Base-by-base conservation (phyloP, 2,329 filamentous ascomycete genomes). In the Bipolaris bicolor region DNA sequence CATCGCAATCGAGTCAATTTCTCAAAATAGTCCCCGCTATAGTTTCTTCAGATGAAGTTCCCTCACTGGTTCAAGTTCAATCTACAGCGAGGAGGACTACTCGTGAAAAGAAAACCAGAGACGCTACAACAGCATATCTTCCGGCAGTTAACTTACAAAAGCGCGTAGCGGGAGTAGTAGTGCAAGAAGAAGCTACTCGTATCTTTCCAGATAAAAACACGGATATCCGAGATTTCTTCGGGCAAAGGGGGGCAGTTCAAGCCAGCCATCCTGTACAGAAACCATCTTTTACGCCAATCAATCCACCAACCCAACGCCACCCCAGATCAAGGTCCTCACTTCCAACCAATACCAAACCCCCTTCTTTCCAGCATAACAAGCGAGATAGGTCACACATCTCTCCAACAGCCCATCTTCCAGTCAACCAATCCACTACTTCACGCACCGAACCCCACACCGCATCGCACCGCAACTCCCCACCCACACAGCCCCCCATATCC, bases 151-250 rank as follows among this genome's bases (percentile, higher is more conserved):
- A 18, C 7, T 52, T 41, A n/a, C 51, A 36, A 43, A 51, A 33
- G 10, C 37, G 46, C 1, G 5, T 52, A 5, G 5, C 55, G 4
- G 24, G 45, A n/a, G 45, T 44, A 18, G 9, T 43, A 1, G 56
- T 63, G 13, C 49, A 45, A 13, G 13, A 41, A 9, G 31, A 29
- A 0, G 49, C 54, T 7, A 24, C 24, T 2, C 52, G 31, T 36
- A 24, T 62, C 0, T 16, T 18, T 1, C 60, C 60, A 5, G 48
- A 61, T 1, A 62, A 68, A 18, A 65, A 69, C 11, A 58, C 58
- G 7, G 70, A 73, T 50, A 73, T 73, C 13, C 65, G 70, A 7
- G 43, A 62, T 20, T 73, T 69, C 54, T 69, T 75, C 15, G 36
- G 49, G 1, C 31, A 50, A 3, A 18, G 37, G 5, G 44, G 26